Evolutionary conservation across 2,329 filamentous ascomycete species (phyloP), one percentile per base, ranked within the genome.

Genomic region (Alternaria triticimaculans): DNA sequence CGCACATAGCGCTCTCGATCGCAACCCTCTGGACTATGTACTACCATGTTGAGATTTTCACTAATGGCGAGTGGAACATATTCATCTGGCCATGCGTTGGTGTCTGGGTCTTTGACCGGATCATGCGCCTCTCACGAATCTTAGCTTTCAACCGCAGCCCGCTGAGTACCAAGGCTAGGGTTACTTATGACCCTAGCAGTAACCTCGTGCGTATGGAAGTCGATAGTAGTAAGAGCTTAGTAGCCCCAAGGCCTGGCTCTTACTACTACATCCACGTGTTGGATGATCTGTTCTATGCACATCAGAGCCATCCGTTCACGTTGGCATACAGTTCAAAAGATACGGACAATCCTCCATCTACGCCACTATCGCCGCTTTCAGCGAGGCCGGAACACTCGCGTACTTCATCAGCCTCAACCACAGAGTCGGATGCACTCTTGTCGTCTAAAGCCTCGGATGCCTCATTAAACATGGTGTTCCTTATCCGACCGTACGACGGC

Each of bases 41-140:
- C 41, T 83, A 83, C 58, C 80, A 89, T 67, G 78, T 87, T 61
- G 79, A 87, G n/a, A 85, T 87, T 21, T 87, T 87, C 62, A 72
- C 58, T 0, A 79, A 69, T 6, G 82, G 82, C 20, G 76, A 82
- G 50, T 88, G 83, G 61, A 83, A 87, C 56, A 70, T 73, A 9
- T 82, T 86, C 20, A 82, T 87, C 55, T 88, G 84, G 82, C 76
- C 83, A 0, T 84, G 84, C 3, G 75, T 82, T 4, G 73, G 76
- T 11, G 79, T 88, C 26, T 88, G 87, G 87, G 54, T 80, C 0
- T 68, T 82, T 1, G 87, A 88, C 57, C 82, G 87, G 3, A 53
- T 83, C 8, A 59, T 86, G 1, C 83, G 87, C 0, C 61, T 83
- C 5, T 56, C 79, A 0, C 83, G 86, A 1, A 72, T 84, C 9